Evolutionary conservation across 2,329 filamentous ascomycete species (phyloP).

Genomic region (Ascomycota sp.): DNA sequence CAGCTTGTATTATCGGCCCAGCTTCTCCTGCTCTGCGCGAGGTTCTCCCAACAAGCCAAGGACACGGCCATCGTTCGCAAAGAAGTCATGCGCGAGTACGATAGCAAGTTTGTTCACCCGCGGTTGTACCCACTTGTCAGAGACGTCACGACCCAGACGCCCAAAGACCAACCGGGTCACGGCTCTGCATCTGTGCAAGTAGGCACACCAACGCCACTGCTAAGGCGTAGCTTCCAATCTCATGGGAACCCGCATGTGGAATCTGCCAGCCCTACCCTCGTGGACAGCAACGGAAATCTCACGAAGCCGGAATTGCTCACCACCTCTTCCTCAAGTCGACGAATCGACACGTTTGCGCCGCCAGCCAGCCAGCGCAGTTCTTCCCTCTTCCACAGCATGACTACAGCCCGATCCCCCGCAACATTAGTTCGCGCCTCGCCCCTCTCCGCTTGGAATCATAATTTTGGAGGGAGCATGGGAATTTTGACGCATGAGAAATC

Average conservation of each 20-base stretch:
- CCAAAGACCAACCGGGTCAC: slow-evolving; percentile 22
- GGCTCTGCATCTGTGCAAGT: slow-evolving; percentile 22
- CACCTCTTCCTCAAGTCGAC: slow-evolving; percentile 13
- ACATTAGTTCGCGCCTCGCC: slow-evolving; percentile 1
- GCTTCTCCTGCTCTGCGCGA: slow-evolving; percentile 50
- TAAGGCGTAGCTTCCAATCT: slow-evolving; percentile 60
- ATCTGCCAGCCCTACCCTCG: slow-evolving; percentile 28
- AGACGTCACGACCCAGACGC: slow-evolving; percentile 63
- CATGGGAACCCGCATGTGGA: slow-evolving; percentile 68
- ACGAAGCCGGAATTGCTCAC: slow-evolving; percentile 23
- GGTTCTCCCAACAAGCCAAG: slow-evolving; percentile 67
- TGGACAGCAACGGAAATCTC: slow-evolving; percentile 11
- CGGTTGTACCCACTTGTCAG: slow-evolving; percentile 61
- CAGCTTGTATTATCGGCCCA: slow-evolving; percentile 57
- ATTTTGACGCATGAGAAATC: slow-evolving; percentile 64
- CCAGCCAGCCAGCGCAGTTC: slow-evolving; percentile 9
- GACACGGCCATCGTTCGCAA: slow-evolving; percentile 71
- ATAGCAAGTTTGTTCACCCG: slow-evolving; percentile 87
- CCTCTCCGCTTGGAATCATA: slow-evolving; percentile 7
- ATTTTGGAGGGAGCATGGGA: slow-evolving; percentile 55
- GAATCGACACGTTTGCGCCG: slow-evolving; percentile 15
- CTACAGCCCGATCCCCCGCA: slow-evolving; percentile 11
- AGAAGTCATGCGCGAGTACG: slow-evolving; percentile 87
- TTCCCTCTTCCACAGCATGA: slow-evolving; percentile 14
- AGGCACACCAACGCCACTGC: slow-evolving; percentile 35